Evolutionary conservation across 1,139 yeast species (phyloP).

Genomic region (Diutina rugosa): DNA sequence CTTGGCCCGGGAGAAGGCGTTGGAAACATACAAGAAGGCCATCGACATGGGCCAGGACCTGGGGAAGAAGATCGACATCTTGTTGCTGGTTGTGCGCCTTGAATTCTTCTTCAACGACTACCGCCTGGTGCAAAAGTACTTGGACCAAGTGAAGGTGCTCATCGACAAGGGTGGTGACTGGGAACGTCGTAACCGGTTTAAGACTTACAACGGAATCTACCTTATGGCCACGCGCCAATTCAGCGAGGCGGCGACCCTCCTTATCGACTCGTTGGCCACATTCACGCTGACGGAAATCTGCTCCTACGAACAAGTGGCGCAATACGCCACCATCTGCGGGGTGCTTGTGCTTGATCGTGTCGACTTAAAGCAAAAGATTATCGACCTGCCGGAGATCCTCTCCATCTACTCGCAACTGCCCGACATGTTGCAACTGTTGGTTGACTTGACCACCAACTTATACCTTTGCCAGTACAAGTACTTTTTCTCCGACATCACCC

Average conservation of each 20-base stretch:
- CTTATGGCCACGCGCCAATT: slow-evolving; percentile 79
- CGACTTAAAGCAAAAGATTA: slow-evolving; percentile 69
- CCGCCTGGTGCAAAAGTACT: slow-evolving; percentile 52
- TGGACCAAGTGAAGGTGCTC: slow-evolving; percentile 59
- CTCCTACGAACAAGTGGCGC: slow-evolving; percentile 81
- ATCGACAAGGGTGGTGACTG: slow-evolving; percentile 98
- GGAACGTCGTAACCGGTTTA: slow-evolving; percentile 94
- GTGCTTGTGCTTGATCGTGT: slow-evolving; percentile 72
- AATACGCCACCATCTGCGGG: slow-evolving; percentile 80
- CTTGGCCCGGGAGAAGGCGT: slow-evolving; percentile 72
- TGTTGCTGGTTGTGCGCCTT: slow-evolving; percentile 68
- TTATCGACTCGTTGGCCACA: slow-evolving; percentile 88
- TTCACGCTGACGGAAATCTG: slow-evolving; percentile 92
- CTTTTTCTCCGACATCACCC: slow-evolving; percentile 67
- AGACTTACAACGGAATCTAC: slow-evolving; percentile 83
- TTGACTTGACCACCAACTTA: slow-evolving; percentile 72
- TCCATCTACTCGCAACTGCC: slow-evolving; percentile 65
- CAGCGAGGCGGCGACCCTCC: slow-evolving; percentile 65
- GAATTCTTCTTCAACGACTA: slow-evolving; percentile 84
- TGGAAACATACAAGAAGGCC: slow-evolving; percentile 59
- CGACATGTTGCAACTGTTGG: slow-evolving; percentile 53
- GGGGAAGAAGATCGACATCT: slow-evolving; percentile 81
- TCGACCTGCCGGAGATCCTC: slow-evolving; percentile 90
- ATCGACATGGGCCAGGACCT: slow-evolving; percentile 72
- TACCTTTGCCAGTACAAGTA: slow-evolving; percentile 82